phyloP scores from a whole-genome alignment of 2,329 filamentous ascomycete species.

The Mycocentrospora acerina region DNA sequence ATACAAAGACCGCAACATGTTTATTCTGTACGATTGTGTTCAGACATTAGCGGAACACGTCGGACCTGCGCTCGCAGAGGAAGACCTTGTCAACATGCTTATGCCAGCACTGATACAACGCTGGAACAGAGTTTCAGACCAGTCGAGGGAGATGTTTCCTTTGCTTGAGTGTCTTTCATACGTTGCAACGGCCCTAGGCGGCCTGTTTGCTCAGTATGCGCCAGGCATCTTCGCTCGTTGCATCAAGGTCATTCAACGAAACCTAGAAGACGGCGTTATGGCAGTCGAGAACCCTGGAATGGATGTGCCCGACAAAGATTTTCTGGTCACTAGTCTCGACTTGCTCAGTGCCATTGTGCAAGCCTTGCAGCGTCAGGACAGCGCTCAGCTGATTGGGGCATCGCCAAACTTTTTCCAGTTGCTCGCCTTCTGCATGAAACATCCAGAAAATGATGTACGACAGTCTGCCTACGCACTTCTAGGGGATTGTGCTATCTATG shows the following conservation, averaged over 20 bases:
- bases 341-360: conserved; percentile 92
- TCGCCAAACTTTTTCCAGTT: conserved; percentile 88
- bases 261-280: conserved; percentile 77
- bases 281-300: conserved; percentile 67
- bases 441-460: conserved; percentile 85
- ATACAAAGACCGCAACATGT: conserved; percentile 99
- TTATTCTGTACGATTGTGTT: conserved; percentile 97
- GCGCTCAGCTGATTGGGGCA: conserved; percentile 71
- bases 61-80: conserved; percentile 75
- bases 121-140: conserved; percentile 83
- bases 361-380: conserved; percentile 73
- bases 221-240: conserved; percentile 84
- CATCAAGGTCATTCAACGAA: conserved; percentile 86
- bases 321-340: conserved; percentile 91
- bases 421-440: conserved; percentile 87
- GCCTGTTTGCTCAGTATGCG: conserved; percentile 81
- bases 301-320: conserved; percentile 92
- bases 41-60: conserved; percentile 95
- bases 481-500: conserved; percentile 91
- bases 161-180: conserved; percentile 96
- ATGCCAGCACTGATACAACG: conserved; percentile 91
- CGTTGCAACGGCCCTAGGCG: conserved; percentile 81
- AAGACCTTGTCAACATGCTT: conserved; percentile 76
- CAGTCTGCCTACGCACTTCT: conserved; percentile 95
- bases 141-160: conserved; percentile 91